These are phyloP conservation scores for Leccinum uliginosum DNA, from an alignment of 768 basidiomycete genomes.

Conservation along the genomic window DNA sequence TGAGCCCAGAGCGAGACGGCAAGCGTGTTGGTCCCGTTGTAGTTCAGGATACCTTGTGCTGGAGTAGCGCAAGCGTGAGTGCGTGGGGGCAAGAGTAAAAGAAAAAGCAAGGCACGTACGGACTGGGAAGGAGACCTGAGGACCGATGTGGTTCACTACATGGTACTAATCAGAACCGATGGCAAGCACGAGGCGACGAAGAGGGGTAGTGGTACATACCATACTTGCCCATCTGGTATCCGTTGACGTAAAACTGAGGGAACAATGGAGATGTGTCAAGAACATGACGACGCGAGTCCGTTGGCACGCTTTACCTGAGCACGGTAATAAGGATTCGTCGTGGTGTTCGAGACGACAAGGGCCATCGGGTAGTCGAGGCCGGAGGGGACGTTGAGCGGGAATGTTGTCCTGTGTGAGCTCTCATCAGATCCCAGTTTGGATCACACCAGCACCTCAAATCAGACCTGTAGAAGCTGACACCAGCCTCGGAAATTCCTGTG, in stretches of 20 bases:
- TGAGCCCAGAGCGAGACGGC: slow-evolving; percentile 47
- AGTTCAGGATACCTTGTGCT: slow-evolving; percentile 51
- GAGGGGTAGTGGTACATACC: neutral
- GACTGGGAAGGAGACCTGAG: slow-evolving; percentile 23
- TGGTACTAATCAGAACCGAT: neutral
- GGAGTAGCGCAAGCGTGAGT: slow-evolving; percentile 6
- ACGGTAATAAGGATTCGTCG: slow-evolving; percentile 41
- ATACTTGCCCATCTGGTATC: slow-evolving; percentile 27
- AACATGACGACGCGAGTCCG: neutral
- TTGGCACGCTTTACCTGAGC: slow-evolving; percentile 15
- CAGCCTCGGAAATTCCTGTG: slow-evolving; percentile 37
- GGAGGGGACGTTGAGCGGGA: slow-evolving; percentile 39
- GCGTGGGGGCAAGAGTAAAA: neutral
- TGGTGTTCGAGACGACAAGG: slow-evolving; percentile 41
- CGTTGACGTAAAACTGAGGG: slow-evolving; percentile 23
- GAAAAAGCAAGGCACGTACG: slow-evolving; percentile 12
- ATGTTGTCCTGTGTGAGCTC: slow-evolving; percentile 26
- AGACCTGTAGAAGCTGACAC: slow-evolving; percentile 47
- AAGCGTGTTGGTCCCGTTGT: slow-evolving; percentile 44
- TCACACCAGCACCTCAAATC: neutral
- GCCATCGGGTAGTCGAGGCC: slow-evolving; percentile 48
- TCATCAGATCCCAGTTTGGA: neutral
- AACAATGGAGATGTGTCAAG: neutral
- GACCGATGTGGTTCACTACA: slow-evolving; percentile 23
- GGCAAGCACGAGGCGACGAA: too few species aligned